Evolutionary conservation across 768 basidiomycete species (phyloP), one percentile per base, ranked within the genome.

Genomic region (Porphyrellus cyaneotinctus): DNA sequence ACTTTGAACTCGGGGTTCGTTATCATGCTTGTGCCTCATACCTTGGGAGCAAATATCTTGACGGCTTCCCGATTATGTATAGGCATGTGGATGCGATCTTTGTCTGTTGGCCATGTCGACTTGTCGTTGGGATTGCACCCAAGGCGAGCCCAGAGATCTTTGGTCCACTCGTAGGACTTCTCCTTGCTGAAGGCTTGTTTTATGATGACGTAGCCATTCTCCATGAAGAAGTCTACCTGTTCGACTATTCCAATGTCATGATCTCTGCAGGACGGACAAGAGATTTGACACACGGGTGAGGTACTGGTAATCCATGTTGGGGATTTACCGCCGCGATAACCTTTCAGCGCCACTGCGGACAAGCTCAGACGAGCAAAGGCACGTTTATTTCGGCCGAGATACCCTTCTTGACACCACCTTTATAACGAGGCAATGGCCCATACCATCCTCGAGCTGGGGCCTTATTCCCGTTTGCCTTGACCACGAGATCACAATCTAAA

Each of bases 11-110:
- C n/a, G 20, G 10, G 12, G 28, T 56, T 47, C 17, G 26, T 36
- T 24, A 18, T 37, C 37, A 17, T 41, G n/a, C 28, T 32, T 14
- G 28, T 43, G 32, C 28, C 17, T 28, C 44, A 26, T 60, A 74
- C 79, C 70, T 76, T 81, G 1, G 83, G 81, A 14, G 81, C 75
- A 62, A 83, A 81, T 1, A 64, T 72, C 12, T 74, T 68, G 28
- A 33, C 32, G 3, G 59, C 62, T 54, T 77, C 46, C 17, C 33
- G 26, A 23, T 65, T 72, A 56, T 78, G 78, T 61, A 66, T 75
- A 4, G 83, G 83, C 78, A 85, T 79, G 60, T 85, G 80, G 36
- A 76, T 74, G 18, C 76, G 72, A 53, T 80, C 80, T 41, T 66
- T 66, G 53, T 71, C 69, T 6, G 12, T 47, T 4, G 47, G 38